Conservation (phyloP, 2,329 filamentous ascomycete genomes). For the Epichloe gansuensis region DNA sequence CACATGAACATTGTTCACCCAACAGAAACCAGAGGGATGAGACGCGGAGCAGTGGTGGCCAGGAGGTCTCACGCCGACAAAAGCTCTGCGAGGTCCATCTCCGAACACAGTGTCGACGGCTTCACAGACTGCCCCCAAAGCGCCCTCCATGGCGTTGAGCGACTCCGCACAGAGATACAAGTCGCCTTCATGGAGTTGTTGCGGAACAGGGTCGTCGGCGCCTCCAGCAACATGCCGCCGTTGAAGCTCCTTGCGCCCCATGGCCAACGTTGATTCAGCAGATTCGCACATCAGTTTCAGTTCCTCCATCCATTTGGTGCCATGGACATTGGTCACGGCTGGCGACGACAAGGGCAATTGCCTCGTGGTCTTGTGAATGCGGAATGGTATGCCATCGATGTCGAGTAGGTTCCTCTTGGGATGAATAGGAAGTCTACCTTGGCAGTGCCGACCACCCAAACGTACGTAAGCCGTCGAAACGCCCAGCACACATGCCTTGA, state of each 20-base stretch:
- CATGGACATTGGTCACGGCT: slow-evolving; percentile 83
- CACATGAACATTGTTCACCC: slow-evolving; percentile 96
- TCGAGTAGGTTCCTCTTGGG: slow-evolving; percentile 44
- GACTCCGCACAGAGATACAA: slow-evolving; percentile 85
- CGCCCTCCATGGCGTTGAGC: slow-evolving; percentile 75
- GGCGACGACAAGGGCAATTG: slow-evolving; percentile 58
- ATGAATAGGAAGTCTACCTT: slow-evolving; percentile 55
- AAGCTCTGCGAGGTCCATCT: slow-evolving; percentile 59
- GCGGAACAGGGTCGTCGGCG: slow-evolving; percentile 29
- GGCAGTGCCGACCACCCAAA: slow-evolving; percentile 69
- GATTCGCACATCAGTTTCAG: slow-evolving; percentile 72
- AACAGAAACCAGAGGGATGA: slow-evolving; percentile 91
- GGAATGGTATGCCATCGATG: slow-evolving; percentile 59
- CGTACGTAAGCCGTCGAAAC: slow-evolving; percentile 80
- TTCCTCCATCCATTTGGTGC: slow-evolving; percentile 86
- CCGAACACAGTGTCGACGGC: slow-evolving; percentile 77
- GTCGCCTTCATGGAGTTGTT: slow-evolving; percentile 73
- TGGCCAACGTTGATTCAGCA: slow-evolving; percentile 65
- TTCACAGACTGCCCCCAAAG: slow-evolving; percentile 85
- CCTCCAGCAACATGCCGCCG: slow-evolving; percentile 51
- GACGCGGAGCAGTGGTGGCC: slow-evolving; percentile 90
- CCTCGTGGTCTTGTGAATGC: slow-evolving; percentile 69
- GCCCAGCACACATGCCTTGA: slow-evolving; percentile 73
- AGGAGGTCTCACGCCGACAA: slow-evolving; percentile 84
- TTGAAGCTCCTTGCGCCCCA: slow-evolving; percentile 65